These are phyloP conservation scores for Verticillium klebahnii DNA, from an alignment of 2,329 filamentous ascomycete genomes.

Conservation along the genomic window DNA sequence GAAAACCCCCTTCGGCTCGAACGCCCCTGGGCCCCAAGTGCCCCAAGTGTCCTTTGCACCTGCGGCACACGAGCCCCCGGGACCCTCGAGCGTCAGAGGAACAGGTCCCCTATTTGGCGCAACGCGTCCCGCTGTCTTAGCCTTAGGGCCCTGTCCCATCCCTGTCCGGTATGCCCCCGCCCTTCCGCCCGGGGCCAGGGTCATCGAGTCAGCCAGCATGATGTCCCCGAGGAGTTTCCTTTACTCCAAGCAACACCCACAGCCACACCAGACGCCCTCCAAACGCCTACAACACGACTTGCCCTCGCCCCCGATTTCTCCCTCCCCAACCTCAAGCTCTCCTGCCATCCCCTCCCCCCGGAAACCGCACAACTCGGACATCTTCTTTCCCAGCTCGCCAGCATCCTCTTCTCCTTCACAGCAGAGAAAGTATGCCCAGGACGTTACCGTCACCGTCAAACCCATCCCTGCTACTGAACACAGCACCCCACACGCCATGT, in stretches of 20 bases:
- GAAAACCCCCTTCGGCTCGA: not conserved
- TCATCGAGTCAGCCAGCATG: slow-evolving; percentile 7
- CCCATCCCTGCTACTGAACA: slow-evolving; percentile 9
- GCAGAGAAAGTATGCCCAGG: slow-evolving; percentile 15
- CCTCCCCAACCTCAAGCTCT: slow-evolving; percentile 3
- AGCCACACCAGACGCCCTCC: not conserved
- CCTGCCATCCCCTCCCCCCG: slow-evolving; percentile 1
- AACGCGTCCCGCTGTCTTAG: not conserved
- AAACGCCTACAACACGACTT: slow-evolving; percentile 5
- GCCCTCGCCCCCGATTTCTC: not conserved
- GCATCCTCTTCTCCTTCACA: slow-evolving; percentile 10
- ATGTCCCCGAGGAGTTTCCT: slow-evolving; percentile 17
- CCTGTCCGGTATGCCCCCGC: not conserved
- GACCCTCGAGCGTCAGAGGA: not conserved
- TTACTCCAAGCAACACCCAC: slow-evolving; percentile 15
- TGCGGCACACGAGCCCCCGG: not conserved
- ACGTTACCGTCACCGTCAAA: slow-evolving; percentile 13
- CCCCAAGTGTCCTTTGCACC: not conserved
- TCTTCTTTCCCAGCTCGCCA: slow-evolving; percentile 2
- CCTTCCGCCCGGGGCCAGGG: not conserved
- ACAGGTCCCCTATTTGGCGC: not conserved
- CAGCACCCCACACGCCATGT: slow-evolving; percentile 12
- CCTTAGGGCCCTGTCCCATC: not conserved
- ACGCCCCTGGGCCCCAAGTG: not conserved
- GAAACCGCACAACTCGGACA: slow-evolving; percentile 5